These are phyloP conservation scores for Ustilago curta DNA, from an alignment of 1,284 basidiomycete genomes.

Conservation along the genomic window DNA sequence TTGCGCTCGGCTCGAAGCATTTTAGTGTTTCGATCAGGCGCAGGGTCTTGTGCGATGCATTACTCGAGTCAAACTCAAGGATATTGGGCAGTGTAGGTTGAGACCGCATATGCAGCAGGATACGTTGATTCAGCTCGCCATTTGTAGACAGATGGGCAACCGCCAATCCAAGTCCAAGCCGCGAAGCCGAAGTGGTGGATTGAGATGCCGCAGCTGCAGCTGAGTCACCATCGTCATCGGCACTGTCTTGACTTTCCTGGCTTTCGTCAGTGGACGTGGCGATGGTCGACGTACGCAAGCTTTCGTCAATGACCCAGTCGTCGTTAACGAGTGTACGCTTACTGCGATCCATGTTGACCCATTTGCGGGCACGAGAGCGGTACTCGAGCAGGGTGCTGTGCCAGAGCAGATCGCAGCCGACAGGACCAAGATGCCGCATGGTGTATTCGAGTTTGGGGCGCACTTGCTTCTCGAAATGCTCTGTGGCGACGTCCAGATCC, in stretches of 20 bases:
- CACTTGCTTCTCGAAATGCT: slow-evolving; percentile 35
- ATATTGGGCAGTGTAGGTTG: slow-evolving; percentile 24
- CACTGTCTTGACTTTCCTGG: neutral
- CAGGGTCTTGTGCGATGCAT: slow-evolving; percentile 45
- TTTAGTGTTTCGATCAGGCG: slow-evolving; percentile 47
- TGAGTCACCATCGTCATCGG: neutral
- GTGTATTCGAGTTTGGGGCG: slow-evolving; percentile 46
- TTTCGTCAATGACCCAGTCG: slow-evolving; percentile 33
- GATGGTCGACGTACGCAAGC: slow-evolving; percentile 6
- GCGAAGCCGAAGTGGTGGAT: slow-evolving; percentile 1
- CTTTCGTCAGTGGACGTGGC: slow-evolving; percentile 7
- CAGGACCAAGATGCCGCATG: slow-evolving; percentile 37
- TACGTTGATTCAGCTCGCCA: slow-evolving; percentile 29
- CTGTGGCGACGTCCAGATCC: slow-evolving; percentile 10
- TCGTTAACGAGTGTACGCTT: slow-evolving; percentile 30
- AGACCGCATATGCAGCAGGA: slow-evolving; percentile 26
- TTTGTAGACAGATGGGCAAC: slow-evolving; percentile 30
- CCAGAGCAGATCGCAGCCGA: slow-evolving; percentile 57
- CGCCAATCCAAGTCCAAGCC: slow-evolving; percentile 6
- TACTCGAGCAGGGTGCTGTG: slow-evolving; percentile 37
- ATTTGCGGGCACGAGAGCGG: slow-evolving; percentile 27
- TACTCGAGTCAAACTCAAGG: slow-evolving; percentile 17
- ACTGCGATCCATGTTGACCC: slow-evolving; percentile 13
- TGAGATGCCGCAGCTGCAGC: slow-evolving; percentile 1
- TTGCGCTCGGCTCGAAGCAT: slow-evolving; percentile 27